These are phyloP conservation scores for Spathaspora passalidarum DNA, from an alignment of 805 yeast species.

Conservation along the genomic window DNA sequence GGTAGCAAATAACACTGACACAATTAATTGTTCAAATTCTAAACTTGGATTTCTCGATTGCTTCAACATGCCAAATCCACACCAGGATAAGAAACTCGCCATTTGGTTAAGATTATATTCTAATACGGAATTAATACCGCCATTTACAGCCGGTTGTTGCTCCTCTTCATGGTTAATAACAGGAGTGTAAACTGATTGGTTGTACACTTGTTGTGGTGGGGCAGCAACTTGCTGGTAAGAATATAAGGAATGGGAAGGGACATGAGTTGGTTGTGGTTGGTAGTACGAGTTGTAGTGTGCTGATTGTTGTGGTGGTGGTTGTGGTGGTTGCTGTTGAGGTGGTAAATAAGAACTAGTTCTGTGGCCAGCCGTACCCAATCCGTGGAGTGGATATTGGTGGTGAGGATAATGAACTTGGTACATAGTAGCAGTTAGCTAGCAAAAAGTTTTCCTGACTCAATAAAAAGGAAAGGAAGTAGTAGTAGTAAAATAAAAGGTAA, in stretches of 20 bases:
- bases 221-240: not conserved
- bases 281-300: slow-evolving; percentile 10
- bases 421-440: slow-evolving; percentile 1
- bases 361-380: slow-evolving; percentile 39
- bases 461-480: slow-evolving; percentile 5
- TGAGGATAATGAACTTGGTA: slow-evolving; percentile 5
- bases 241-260: not conserved
- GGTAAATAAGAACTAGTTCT: slow-evolving; percentile 27
- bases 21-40: slow-evolving; percentile 56
- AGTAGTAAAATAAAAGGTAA: not conserved
- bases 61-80: slow-evolving; percentile 65
- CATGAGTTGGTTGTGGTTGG: slow-evolving; percentile 2
- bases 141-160: slow-evolving; percentile 33
- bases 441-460: slow-evolving; percentile 1
- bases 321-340: slow-evolving; percentile 9
- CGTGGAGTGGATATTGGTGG: slow-evolving; percentile 5
- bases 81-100: slow-evolving; percentile 77
- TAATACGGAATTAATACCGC: slow-evolving; percentile 74
- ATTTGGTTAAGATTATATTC: slow-evolving; percentile 78
- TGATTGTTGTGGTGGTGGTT: not conserved
- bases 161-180: not conserved
- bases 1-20: slow-evolving; percentile 77
- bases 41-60: slow-evolving; percentile 43
- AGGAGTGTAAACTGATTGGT: slow-evolving; percentile 1
- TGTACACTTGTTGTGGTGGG: slow-evolving; percentile 1